Base-by-base conservation (phyloP, 2,329 filamentous ascomycete species). In the Diaporthe australafricana region DNA sequence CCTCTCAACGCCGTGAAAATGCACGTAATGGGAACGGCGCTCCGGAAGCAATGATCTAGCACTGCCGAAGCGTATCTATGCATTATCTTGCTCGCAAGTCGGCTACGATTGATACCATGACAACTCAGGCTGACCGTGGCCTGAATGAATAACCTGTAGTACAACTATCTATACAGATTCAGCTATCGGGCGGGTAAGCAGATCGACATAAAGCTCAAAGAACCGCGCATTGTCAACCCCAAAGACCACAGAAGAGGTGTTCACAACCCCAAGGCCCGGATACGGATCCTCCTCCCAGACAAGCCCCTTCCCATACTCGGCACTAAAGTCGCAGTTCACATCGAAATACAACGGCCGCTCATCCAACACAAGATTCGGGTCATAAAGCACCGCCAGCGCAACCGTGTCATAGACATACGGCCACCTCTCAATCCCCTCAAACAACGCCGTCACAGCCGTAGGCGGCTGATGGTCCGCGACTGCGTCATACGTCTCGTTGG, bases 201-300 rank as follows among this genome's bases (percentile, higher is more conserved):
- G 12, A 3, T 65, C 60, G 20, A 65, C 60, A 38, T 65, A 65
- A 27, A 65, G 45, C 4, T 65, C 60, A 65, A 65, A 65, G 45
- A 65, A 65, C 17, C 60, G 47, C n/a, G 1, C 30, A 5, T 65
- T 65, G 16, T 65, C 60, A 8, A 65, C 22, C 60, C 45, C 60
- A 50, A 65, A 65, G 12, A 65, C 1, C n/a, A 65, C 60, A 12
- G 60, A 65, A 3, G 60, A 65, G 45, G 17, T n/a, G 17, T 45
- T 45, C 45, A 65, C 42, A 0, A 65, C 60, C 16, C 60, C 42
- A 20, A 50, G n/a, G 1, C 60, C 60, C 1, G 60, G 45, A 27
- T 65, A 65, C 11, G 60, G 60, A 16, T 65, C 60, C 30, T 38
- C 60, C 42, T 63, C 60, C 60, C 60, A 63, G 0, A 63, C 60